Evolutionary conservation across 2,329 filamentous ascomycete genomes (phyloP), one percentile per base, ranked within the genome.

Genomic region (Penicillium hesseltinei): DNA sequence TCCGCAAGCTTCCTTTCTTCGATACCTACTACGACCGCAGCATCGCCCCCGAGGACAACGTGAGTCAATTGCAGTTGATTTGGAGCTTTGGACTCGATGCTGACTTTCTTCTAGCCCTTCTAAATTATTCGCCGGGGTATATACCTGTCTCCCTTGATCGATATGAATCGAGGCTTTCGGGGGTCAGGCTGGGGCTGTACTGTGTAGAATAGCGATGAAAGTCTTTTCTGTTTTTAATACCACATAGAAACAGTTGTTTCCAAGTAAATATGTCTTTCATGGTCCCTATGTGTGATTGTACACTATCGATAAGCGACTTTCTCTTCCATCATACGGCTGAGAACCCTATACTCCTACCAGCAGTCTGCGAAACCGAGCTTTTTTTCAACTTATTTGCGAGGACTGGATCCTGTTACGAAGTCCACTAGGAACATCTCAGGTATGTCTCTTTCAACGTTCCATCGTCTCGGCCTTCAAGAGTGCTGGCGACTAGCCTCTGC

Each of bases 11-110:
- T 27, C 85, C 85, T 7, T 71, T 86, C 63, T 75, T 87, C 50
- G 81, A 82, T 61, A 71, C 73, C 54, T 84, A 83, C 75, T 87
- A 81, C 71, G 75, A 81, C 67, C 75, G 79, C 61, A 80, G 83
- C 72, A 77, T 87, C 64, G 74, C 84, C 60, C 82, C 84, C 21
- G 84, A 87, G 79, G 85, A 88, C 75, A 87, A 87, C 75, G 77
- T 79, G 68, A 72, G 77, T 74, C 21, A 5, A 13, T 29, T 21
- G 40, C 35, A 3, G 7, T 40, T 17, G 5, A 7, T 50, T 51
- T 44, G 50, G 8, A 11, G 31, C 5, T 31, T 51, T 43, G 25
- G 5, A 5, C 25, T 31, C 13, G 5, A 36, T 61, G 51, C 70
- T 73, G 48, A 73, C 59, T 31, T 13, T 42, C 4, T 27, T 39